Evolutionary conservation across 2,329 filamentous ascomycete genomes (phyloP), one percentile per base, ranked within the genome.

Genomic region (Microsporum ferrugineum): DNA sequence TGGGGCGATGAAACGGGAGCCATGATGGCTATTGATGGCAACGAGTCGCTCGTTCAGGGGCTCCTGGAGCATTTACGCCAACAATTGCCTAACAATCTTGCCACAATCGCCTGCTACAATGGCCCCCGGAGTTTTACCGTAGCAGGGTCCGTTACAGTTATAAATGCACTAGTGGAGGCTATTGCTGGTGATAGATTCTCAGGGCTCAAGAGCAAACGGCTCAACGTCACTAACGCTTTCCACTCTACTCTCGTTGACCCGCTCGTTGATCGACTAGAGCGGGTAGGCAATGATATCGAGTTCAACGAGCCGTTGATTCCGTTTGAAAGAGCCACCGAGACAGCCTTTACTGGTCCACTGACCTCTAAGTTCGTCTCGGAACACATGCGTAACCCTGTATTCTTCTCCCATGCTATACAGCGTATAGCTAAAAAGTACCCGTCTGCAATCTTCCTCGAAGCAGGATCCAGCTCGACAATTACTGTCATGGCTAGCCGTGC

Each of bases 331-430:
- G 31, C 33, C 36, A 41, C 34, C 12, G 36, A 41, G n/a, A 6
- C 4, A 4, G 10, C 5, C 4, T 43, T 14, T 10, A 43, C 10
- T 10, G 39, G 4, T 23, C 45, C 2, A 8, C n/a, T 17, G n/a
- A 14, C 4, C 39, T 12, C 7, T 7, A 17, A 7, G 4, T 43
- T 58, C 62, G 5, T 75, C 1, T 53, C 72, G 0, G 59, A 71
- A 0, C 79, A 81, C 57, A 73, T 77, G 67, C 64, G 77, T 0
- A 41, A 73, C 0, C 76, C 79, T 0, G 79, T 81, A 0, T 79
- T 70, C 64, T 80, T 81, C 65, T 38, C 70, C 7, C 70, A 79
- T 1, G 79, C 77, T 0, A 58, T 79, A 0, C 63, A 72, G 38
- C 65, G 17, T 23, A 23, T 23, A 77, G 0, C 65, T 80, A 60